phyloP scores from a whole-genome alignment of 495 filamentous ascomycete genomes.

The Pyronema domesticum region DNA sequence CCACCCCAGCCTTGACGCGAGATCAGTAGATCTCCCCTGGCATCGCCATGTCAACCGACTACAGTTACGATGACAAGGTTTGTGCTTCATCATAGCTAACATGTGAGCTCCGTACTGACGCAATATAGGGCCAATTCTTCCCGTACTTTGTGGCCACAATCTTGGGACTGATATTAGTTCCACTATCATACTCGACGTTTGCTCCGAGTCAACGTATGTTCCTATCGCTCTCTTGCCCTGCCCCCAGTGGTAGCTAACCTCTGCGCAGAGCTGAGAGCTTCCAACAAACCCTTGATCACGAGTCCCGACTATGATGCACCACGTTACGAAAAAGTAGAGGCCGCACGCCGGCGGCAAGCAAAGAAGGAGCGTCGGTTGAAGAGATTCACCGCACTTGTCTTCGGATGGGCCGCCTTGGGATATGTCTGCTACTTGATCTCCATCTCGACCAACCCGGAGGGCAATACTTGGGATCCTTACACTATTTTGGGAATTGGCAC shows the following conservation, averaged over 20 bases:
- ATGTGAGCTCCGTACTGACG: constrained; percentile 1
- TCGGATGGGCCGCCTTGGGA: constrained; percentile 70
- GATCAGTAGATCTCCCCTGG: constrained; percentile 7
- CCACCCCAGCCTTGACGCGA: not conserved
- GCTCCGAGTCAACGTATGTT: constrained; percentile 19
- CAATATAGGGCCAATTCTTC: constrained; percentile 76
- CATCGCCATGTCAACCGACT: constrained; percentile 74
- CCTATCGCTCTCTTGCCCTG: constrained; percentile 27
- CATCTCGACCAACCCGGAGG: constrained; percentile 30
- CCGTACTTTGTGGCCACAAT: constrained; percentile 95
- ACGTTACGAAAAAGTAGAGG: constrained; percentile 66
- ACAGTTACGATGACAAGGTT: constrained; percentile 91
- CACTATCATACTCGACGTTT: constrained; percentile 58
- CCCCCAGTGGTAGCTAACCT: constrained; percentile 13
- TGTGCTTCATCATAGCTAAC: constrained; percentile 5
- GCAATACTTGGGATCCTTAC: constrained; percentile 89
- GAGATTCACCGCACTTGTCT: constrained; percentile 54
- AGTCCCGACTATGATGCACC: constrained; percentile 58
- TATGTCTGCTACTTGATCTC: constrained; percentile 85
- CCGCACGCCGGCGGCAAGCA: constrained; percentile 71
- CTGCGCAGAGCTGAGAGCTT: constrained; percentile 33
- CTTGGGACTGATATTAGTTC: constrained; percentile 69
- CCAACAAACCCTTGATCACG: constrained; percentile 47
- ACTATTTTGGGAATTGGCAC: constrained; percentile 72
- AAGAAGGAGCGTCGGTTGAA: constrained; percentile 79